Conservation (phyloP, 129 eudicot genomes). For the Tagetes erecta region DNA sequence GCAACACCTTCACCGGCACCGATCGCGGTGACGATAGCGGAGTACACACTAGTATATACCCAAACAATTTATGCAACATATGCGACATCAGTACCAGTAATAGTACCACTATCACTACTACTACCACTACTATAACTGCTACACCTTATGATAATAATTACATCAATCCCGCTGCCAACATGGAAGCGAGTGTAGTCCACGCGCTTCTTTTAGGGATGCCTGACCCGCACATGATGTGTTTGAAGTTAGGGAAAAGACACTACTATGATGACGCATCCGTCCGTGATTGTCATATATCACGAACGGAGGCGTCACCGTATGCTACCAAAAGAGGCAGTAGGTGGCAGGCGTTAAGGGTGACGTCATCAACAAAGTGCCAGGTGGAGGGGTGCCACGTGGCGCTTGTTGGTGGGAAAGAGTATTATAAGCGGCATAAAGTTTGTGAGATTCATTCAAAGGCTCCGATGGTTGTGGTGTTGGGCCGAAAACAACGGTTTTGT, state of each 20-base stretch:
- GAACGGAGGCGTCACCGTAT: slow-evolving; percentile 20
- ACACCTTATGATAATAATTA: slow-evolving; percentile 22
- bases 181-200: slow-evolving; percentile 19
- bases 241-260: slow-evolving; percentile 72
- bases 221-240: slow-evolving; percentile 68
- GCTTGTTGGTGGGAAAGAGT: slow-evolving; percentile 54
- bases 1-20: slow-evolving; percentile 30
- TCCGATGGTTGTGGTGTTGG: slow-evolving; percentile 60
- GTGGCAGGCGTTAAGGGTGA: background rate
- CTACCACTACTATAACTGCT: background rate
- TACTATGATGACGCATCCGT: slow-evolving; percentile 42
- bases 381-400: slow-evolving; percentile 72
- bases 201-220: slow-evolving; percentile 38
- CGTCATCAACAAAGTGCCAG: slow-evolving; percentile 52
- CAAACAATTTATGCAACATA: slow-evolving; percentile 47
- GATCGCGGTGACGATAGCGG: slow-evolving; percentile 2
- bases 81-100: slow-evolving; percentile 26
- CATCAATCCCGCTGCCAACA: background rate
- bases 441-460: slow-evolving; percentile 76
- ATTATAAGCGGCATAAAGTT: slow-evolving; percentile 68
- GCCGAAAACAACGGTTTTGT: slow-evolving; percentile 67
- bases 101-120: background rate
- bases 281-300: slow-evolving; percentile 9
- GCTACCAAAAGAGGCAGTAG: slow-evolving; percentile 28
- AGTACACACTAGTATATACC: slow-evolving; percentile 36